Conservation (phyloP, 495 filamentous ascomycete genomes). For the Penicillium pulvis region DNA sequence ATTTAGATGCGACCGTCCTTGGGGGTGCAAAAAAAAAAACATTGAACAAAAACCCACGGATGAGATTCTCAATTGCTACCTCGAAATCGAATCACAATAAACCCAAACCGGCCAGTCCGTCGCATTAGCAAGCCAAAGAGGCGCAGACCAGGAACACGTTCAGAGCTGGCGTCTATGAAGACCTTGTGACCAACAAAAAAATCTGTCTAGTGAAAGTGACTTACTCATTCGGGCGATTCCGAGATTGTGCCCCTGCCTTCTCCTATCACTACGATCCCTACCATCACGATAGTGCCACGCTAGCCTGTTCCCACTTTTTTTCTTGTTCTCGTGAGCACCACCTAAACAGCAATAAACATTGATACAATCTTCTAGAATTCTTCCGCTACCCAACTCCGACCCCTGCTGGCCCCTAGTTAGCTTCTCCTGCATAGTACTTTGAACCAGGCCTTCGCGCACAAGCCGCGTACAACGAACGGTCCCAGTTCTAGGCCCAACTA, state of each 20-base stretch:
- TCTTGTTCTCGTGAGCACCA: conserved; percentile 19
- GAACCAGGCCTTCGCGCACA: background rate
- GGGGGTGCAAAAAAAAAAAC: background rate
- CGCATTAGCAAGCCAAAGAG: background rate
- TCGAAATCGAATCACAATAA: background rate
- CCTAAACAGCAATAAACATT: conserved; percentile 21
- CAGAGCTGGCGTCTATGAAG: background rate
- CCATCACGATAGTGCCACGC: conserved; percentile 2
- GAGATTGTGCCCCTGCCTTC: conserved; percentile 5
- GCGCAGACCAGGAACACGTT: background rate
- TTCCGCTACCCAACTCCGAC: conserved; percentile 1
- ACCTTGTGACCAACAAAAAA: conserved; percentile 17
- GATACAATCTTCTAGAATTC: conserved; percentile 18
- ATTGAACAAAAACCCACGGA: background rate
- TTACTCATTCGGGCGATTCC: conserved; percentile 28
- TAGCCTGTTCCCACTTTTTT: conserved; percentile 8
- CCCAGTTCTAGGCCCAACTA: conserved; percentile 3
- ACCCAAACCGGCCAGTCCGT: background rate
- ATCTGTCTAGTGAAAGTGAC: conserved; percentile 2
- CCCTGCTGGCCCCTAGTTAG: background rate
- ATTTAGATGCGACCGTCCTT: background rate
- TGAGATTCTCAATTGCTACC: background rate
- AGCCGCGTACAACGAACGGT: conserved; percentile 1
- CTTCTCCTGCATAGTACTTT: conserved; percentile 1
- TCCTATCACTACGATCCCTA: conserved; percentile 2